Conservation (phyloP, 306 rosid genomes). For the Luffa acutangula region DNA sequence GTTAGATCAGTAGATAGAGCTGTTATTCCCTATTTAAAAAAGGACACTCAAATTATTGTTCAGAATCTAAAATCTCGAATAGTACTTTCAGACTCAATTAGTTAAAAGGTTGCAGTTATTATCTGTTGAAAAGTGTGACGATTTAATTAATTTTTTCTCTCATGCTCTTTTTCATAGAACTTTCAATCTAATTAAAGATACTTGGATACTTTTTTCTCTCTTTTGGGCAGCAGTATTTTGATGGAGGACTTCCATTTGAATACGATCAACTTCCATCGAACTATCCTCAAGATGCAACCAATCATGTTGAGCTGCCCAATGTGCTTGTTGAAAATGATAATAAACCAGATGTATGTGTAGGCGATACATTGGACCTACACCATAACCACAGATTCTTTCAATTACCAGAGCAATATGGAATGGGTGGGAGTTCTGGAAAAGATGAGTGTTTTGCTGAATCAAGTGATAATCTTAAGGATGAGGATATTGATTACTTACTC, state of each 20-base stretch:
- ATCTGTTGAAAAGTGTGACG: no score
- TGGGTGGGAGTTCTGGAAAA: conserved; percentile 10
- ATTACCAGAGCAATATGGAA: conserved; percentile 28
- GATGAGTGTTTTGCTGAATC: conserved; percentile 26
- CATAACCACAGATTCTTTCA: conserved; percentile 9
- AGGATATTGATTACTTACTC: conserved; percentile 11
- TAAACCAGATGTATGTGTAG: conserved; percentile 19
- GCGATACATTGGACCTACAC: conserved; percentile 17
- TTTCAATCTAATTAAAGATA: not conserved
- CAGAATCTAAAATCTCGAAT: no score
- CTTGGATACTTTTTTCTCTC: no score
- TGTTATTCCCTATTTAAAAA: no score
- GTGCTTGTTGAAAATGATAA: conserved; percentile 24
- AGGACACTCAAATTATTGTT: no score
- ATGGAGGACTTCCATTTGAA: conserved; percentile 14
- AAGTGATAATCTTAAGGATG: conserved; percentile 10
- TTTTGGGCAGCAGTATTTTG: conserved; percentile 28
- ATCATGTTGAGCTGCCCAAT: conserved; percentile 27
- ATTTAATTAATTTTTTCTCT: not conserved
- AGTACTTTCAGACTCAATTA: no score
- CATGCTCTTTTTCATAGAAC: not conserved
- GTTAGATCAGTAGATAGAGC: no score
- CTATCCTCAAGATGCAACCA: conserved; percentile 46
- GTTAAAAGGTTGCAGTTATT: not conserved
- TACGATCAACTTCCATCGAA: conserved; percentile 18